Evolutionary conservation across 345 rosid genomes (phyloP).

Genomic region (Gossypium arboreum): DNA sequence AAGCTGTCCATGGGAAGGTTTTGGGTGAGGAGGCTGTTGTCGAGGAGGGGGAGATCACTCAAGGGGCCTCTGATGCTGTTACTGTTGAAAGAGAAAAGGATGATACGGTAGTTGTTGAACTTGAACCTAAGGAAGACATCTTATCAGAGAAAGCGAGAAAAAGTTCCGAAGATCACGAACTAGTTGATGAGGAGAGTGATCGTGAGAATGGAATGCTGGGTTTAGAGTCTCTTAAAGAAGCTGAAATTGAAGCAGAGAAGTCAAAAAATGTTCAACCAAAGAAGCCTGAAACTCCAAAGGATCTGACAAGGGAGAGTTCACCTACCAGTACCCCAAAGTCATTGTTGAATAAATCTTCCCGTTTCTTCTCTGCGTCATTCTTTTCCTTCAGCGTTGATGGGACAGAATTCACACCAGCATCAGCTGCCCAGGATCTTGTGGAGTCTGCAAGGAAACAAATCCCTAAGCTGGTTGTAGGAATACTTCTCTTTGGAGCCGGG

Average conservation of each 20-base stretch:
- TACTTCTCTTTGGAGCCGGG: slow-evolving; percentile 4
- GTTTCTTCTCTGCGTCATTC: slow-evolving; percentile 10
- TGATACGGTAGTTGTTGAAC: not conserved
- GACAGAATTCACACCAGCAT: slow-evolving; percentile 5
- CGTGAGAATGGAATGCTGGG: not conserved
- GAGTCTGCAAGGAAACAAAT: slow-evolving; percentile 4
- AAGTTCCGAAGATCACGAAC: slow-evolving; percentile 1
- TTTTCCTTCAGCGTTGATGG: slow-evolving; percentile 4
- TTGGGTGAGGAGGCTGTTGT: not conserved
- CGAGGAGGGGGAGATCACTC: not conserved
- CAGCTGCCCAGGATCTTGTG: slow-evolving; percentile 4
- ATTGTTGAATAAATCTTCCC: slow-evolving; percentile 4
- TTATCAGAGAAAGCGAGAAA: slow-evolving; percentile 2
- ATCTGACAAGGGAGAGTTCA: slow-evolving; percentile 4
- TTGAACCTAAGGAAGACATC: not conserved
- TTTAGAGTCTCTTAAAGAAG: not conserved
- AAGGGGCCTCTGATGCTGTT: slow-evolving; percentile 3
- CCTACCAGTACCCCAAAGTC: not conserved
- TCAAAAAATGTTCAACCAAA: not conserved
- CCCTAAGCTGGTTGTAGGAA: slow-evolving; percentile 1
- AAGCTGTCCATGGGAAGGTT: not conserved
- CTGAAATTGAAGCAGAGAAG: slow-evolving; percentile 6
- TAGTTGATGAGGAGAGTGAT: not conserved
- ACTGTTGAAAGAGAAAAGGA: not conserved
- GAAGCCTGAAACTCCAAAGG: slow-evolving; percentile 1